These are phyloP conservation scores for Pythium sukuiense DNA, from an alignment of 352 stramenopile species.

Conservation along the genomic window DNA sequence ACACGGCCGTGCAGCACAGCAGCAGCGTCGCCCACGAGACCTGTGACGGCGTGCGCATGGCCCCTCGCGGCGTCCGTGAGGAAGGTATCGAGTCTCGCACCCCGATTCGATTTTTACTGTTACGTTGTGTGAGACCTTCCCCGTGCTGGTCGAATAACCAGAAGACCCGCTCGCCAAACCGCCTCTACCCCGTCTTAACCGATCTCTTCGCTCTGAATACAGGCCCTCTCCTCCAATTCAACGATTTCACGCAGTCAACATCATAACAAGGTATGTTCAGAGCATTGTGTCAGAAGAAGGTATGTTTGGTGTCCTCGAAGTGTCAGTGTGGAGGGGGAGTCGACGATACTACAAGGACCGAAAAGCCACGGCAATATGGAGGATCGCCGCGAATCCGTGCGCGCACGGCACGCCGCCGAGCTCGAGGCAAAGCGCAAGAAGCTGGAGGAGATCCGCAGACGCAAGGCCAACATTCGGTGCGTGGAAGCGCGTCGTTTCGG, in stretches of 20 bases:
- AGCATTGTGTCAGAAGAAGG: not conserved
- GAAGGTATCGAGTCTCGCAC: not conserved
- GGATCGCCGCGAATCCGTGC: constrained; percentile 39
- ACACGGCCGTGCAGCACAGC: constrained; percentile 42
- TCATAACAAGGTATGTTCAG: not conserved
- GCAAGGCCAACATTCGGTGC: constrained; percentile 77
- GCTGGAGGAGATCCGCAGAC: constrained; percentile 87
- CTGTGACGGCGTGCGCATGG: constrained; percentile 19
- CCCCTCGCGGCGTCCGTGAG: too few relatives aligned
- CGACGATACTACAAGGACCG: not conserved
- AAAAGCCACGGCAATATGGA: constrained; percentile 1
- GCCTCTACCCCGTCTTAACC: not conserved
- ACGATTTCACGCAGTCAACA: not conserved
- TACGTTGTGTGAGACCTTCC: not conserved
- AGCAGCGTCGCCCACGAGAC: constrained; percentile 34
- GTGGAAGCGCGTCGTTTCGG: constrained; percentile 6
- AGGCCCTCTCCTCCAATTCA: not conserved
- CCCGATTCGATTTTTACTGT: constrained; percentile 3
- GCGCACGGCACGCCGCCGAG: constrained; percentile 82
- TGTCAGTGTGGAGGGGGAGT: constrained; percentile 13
- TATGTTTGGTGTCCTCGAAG: not conserved
- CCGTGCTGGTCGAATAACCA: too few relatives aligned
- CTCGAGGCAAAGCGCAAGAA: constrained; percentile 89
- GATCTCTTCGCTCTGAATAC: not conserved
- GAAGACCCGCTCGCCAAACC: not conserved